Conservation (phyloP, 345 rosid species). For the Populus euphratica region DNA sequence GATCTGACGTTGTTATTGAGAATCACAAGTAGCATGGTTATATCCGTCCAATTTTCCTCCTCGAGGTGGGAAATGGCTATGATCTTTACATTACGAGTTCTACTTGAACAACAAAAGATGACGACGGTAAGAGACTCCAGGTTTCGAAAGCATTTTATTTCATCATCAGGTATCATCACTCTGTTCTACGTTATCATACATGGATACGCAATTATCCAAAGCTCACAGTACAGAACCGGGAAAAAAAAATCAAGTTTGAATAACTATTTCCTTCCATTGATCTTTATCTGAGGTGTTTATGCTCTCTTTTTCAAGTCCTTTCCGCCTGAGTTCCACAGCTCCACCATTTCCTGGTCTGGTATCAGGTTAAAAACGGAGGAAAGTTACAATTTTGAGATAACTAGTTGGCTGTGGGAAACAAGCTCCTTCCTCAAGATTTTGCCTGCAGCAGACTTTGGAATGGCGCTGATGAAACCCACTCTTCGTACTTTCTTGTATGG, state of each 20-base stretch:
- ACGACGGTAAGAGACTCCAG: background rate
- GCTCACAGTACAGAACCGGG: background rate
- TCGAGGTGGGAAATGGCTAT: background rate
- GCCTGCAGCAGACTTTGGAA: conserved; percentile 64
- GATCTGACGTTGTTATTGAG: background rate
- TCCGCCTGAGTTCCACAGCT: no score
- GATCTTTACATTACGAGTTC: background rate
- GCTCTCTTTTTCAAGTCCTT: background rate
- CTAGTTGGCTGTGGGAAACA: conserved; percentile 33
- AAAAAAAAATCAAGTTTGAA: background rate
- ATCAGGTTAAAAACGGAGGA: background rate
- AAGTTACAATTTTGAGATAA: conserved; percentile 35
- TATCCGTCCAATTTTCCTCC: background rate
- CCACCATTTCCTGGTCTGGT: background rate
- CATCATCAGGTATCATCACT: background rate
- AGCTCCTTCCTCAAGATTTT: conserved; percentile 59
- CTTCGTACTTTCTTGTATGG: conserved; percentile 65
- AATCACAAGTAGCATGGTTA: background rate
- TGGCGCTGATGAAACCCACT: conserved; percentile 43
- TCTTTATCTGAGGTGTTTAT: background rate
- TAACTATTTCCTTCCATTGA: background rate
- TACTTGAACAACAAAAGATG: background rate
- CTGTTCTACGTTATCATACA: background rate
- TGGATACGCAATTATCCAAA: background rate
- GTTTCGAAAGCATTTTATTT: background rate